phyloP scores from a whole-genome alignment of 176 grass and related monocot genomes.

The Cenchrus fungigraminus region DNA sequence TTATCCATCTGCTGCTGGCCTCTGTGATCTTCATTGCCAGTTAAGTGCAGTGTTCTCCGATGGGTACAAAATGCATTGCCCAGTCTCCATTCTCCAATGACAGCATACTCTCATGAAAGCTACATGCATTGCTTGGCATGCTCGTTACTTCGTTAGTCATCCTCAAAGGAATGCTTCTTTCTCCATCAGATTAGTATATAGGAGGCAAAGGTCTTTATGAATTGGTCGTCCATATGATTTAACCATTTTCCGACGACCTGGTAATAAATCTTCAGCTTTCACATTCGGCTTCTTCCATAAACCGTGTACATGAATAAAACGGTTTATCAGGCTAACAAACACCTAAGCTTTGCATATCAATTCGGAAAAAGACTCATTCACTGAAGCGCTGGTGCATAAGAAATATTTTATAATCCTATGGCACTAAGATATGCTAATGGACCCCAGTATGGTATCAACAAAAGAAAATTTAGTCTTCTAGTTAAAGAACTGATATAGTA shows the following conservation, averaged over 20 bases:
- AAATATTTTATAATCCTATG: neutral
- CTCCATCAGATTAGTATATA: neutral
- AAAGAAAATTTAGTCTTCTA: neutral
- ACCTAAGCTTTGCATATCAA: neutral
- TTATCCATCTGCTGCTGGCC: neutral
- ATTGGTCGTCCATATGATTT: conserved; percentile 16
- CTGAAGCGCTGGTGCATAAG: neutral
- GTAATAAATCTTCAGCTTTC: neutral
- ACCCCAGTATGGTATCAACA: neutral
- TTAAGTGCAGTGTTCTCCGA: conserved; percentile 16
- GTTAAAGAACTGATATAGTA: neutral
- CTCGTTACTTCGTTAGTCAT: neutral
- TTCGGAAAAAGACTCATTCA: neutral
- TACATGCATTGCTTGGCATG: conserved; percentile 13
- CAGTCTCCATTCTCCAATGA: conserved; percentile 1
- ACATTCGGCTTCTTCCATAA: conserved; percentile 37
- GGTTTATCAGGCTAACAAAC: neutral
- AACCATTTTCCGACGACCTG: conserved; percentile 23
- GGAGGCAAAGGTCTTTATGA: conserved; percentile 28
- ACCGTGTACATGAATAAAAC: no score
- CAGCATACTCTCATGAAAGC: neutral
- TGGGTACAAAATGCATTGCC: conserved; percentile 13
- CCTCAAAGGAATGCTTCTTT: conserved; percentile 24
- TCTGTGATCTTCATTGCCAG: neutral
- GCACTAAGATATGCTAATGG: neutral